Base-by-base conservation (phyloP, 805 yeast species). In the Candida chilensis region DNA sequence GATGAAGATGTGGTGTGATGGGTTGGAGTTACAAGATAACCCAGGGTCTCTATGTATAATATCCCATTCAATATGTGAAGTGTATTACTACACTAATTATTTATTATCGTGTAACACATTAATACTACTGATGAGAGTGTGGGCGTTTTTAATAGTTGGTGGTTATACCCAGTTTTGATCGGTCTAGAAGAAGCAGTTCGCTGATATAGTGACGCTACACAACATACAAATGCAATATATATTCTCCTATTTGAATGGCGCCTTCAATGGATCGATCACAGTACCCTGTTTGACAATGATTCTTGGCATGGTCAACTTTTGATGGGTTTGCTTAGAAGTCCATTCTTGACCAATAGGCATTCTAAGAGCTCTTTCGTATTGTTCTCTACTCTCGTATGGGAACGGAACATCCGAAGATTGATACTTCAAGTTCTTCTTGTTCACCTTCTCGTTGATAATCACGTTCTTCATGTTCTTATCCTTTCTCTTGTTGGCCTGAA, bases 311-410 rank as follows among this genome's bases (percentile, higher is more conserved):
- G 92, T 85, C 42, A 85, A 62, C 49, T 75, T 75, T 61, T 87
- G 95, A 61, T 83, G 92, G 3, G 95, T 76, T 32, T 76, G 80
- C 48, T 85, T 76, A 5, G 94, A 74, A 6, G 90, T 78, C 97
- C 97, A 92, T 57, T 92, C 95, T 54, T 84, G 94, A 16, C 97
- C 97, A 37, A 92, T 64, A n/a, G 97, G 96, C 86, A 86, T 80
- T 49, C 95, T 73, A 47, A 92, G 64, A 4, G 95, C 77, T 49
- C 95, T 74, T 56, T 92, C 98, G 54, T 92, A 92, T 57, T 92
- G 97, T 50, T 87, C 97, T 50, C 79, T 71, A 36, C 79, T 80
- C 59, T 92, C 96, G 53, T 70, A 92, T 36, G 96, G 96, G 71
- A 78, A 90, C 17, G 97, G 97, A 28, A 92, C 95, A n/a, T 80